Base-by-base conservation (phyloP, 768 basidiomycete genomes). In the Leccinum barrowsii region DNA sequence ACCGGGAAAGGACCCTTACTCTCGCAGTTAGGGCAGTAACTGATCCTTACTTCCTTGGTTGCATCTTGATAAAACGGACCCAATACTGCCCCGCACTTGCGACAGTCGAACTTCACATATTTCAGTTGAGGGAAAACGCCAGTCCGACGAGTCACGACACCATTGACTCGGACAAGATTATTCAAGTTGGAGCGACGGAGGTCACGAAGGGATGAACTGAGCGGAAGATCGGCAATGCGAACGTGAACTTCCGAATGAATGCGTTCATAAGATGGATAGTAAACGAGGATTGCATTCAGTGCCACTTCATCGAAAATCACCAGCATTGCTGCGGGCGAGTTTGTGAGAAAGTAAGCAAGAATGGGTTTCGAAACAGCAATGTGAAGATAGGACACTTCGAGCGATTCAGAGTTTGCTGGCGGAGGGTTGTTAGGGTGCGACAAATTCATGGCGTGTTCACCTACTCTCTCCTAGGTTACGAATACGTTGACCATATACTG, bases 81-180 rank as follows among this genome's bases (percentile, higher is more conserved):
- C 15, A 98, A 80, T 26, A 92, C 85, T n/a, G 87, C 90, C 17
- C 90, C 89, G 66, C 97, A 99, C 72, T 96, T 98, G 56, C 83
- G 82, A 74, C 97, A 99, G 72, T 98, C 94, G 67, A 99, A 99
- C 72, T 98, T 98, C 73, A 99, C 95, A 68, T 98, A 97, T 77
- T 99, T 98, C 59, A 99, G 78, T 73, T 99, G 97, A n/a, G 97
- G 97, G 75, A 98, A 98, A 10, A 99, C 95, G 10, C 97, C 96
- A 8, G 87, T 93, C 40, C 97, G 82, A 58, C 97, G 80, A 1
- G 97, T 99, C 48, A 99, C 97, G 17, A 99, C 97, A 12, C 97
- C 97, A 7, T 89, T 85, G 7, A 99, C 90, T 37, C 97, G 89
- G 32, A 99, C 94, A 46, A 99, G 87, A 63, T 91, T 94, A 77